Base-by-base conservation (phyloP, 768 basidiomycete genomes). In the Rhodotorula graminis region DNA sequence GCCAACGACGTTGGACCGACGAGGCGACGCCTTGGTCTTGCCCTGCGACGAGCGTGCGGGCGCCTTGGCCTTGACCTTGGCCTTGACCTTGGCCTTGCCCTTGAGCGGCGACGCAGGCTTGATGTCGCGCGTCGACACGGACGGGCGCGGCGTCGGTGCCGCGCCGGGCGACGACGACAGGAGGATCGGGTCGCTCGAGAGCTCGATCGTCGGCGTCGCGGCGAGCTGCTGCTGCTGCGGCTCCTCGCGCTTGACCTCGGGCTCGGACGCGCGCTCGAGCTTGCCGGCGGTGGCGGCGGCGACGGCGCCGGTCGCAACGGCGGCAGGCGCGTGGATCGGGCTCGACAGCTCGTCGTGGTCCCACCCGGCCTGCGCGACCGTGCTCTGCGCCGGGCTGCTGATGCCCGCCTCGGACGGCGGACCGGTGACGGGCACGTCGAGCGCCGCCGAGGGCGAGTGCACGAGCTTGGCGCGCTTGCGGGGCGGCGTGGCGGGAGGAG, bases 121-220 rank as follows among this genome's bases (percentile, higher is more conserved):
- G 15, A 65, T 18, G 18, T 11, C 61, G 49, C 29, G 53, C 50
- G 56, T 5, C 52, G 56, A 8, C 52, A 21, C n/a, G 11, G 9
- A 11, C 37, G 52, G 21, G 42, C 7, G 65, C 31, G 56, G 57
- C 8, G 9, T 49, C 47, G 50, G 8, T 16, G 63, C 33, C 25
- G 61, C 63, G 27, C 44, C 44, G 18, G 44, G 44, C 44, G 44
- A 46, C 14, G 72, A 65, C 23, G 72, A 73, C 33, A 61, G 63
- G 29, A 69, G 25, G 53, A 69, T 73, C 49, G 70, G 74, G 59
- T 75, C 74, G n/a, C 64, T 65, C 4, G 70, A 71, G 40, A 71
- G 66, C 25, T 63, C 57, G 65, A 63, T 27, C 25, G 29, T 21
- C 46, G 23, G 21, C 29, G 52, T 25, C 9, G 46, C 29, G 27